Conservation (phyloP, 2,329 filamentous ascomycete genomes). For the Beauveria rudraprayagi region DNA sequence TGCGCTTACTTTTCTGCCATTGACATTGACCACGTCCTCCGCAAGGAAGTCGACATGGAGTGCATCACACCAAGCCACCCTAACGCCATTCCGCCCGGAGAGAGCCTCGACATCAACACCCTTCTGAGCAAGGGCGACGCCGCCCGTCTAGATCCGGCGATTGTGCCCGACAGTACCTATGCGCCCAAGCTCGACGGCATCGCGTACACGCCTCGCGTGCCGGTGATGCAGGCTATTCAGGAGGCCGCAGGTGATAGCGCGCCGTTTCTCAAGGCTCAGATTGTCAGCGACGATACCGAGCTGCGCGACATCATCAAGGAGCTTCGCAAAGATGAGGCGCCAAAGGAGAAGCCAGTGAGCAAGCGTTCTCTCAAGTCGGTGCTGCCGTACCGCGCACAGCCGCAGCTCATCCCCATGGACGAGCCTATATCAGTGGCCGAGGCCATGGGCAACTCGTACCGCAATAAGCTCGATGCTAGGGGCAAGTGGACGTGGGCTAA, state of each 20-base stretch:
- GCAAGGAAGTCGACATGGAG: conserved; percentile 97
- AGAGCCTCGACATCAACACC: conserved; percentile 74
- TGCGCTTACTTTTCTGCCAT: conserved; percentile 95
- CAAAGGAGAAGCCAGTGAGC: conserved; percentile 19
- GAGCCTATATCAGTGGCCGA: conserved; percentile 30
- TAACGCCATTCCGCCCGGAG: conserved; percentile 70
- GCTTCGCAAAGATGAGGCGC: conserved; percentile 31
- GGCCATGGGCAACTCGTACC: conserved; percentile 20
- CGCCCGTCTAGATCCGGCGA: conserved; percentile 60
- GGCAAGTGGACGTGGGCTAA: conserved; percentile 20
- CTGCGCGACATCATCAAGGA: conserved; percentile 64
- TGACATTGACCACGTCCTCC: conserved; percentile 89
- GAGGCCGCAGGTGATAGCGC: conserved; percentile 38
- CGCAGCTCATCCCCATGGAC: conserved; percentile 26
- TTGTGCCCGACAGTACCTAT: conserved; percentile 42
- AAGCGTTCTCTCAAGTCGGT: conserved; percentile 22
- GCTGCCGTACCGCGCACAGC: conserved; percentile 29
- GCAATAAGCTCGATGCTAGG: conserved; percentile 17
- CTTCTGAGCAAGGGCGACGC: conserved; percentile 64
- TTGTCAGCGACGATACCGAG: conserved; percentile 65
- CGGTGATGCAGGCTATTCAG: conserved; percentile 70
- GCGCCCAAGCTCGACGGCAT: conserved; percentile 55
- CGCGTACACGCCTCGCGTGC: conserved; percentile 59
- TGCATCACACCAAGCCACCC: conserved; percentile 86
- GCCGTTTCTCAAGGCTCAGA: conserved; percentile 76